phyloP scores from a whole-genome alignment of 2,329 filamentous ascomycete genomes.

The Fusarium goolgardi region DNA sequence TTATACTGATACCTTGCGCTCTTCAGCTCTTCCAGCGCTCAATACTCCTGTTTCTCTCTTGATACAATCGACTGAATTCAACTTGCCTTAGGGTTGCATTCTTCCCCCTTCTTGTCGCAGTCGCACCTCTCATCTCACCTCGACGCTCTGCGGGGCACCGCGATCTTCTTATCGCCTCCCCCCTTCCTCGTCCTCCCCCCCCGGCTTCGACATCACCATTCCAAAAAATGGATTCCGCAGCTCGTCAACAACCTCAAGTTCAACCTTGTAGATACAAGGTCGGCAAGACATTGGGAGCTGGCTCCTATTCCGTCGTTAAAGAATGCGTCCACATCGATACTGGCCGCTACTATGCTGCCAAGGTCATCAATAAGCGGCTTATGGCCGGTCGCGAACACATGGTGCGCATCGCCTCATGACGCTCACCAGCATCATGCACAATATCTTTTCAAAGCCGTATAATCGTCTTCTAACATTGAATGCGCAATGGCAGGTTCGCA shows the following conservation, averaged over 20 bases:
- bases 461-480: slow-evolving; percentile 25
- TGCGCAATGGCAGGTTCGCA: slow-evolving; percentile 75
- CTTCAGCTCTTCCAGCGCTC: slow-evolving; percentile 4
- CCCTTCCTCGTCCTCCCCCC: slow-evolving; percentile 2
- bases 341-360: slow-evolving; percentile 96
- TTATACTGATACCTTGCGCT: slow-evolving; percentile 20
- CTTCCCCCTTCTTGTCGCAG: neutral
- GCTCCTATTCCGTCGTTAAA: slow-evolving; percentile 98
- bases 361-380: slow-evolving; percentile 98
- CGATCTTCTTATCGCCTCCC: slow-evolving; percentile 24
- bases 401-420: slow-evolving; percentile 64
- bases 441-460: neutral
- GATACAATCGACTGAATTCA: neutral
- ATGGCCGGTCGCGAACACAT: slow-evolving; percentile 99
- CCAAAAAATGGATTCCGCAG: slow-evolving; percentile 40
- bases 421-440: neutral
- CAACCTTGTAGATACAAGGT: slow-evolving; percentile 99
- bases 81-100: neutral
- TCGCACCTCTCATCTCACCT: slow-evolving; percentile 4
- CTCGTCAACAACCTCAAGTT: slow-evolving; percentile 67
- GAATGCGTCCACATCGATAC: slow-evolving; percentile 99
- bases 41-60: neutral
- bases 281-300: slow-evolving; percentile 95
- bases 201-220: slow-evolving; percentile 15
- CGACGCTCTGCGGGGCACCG: slow-evolving; percentile 36